Conservation (phyloP, 2,329 filamentous ascomycete species). For the Arthrobotrys megalospora region DNA sequence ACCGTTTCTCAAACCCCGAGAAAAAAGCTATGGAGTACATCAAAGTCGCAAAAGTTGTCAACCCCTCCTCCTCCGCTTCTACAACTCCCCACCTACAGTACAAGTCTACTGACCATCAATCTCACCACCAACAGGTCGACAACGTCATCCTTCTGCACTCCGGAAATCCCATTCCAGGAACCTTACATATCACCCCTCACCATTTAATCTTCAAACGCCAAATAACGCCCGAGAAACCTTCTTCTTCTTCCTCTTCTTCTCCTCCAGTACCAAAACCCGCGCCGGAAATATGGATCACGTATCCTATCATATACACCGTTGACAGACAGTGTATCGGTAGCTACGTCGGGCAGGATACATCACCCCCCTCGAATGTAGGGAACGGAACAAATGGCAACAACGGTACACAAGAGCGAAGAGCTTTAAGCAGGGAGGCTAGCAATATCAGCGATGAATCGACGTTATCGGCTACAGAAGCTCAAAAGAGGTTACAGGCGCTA, state of each 20-base stretch:
- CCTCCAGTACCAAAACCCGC: conserved; percentile 36
- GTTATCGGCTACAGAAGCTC: conserved; percentile 47
- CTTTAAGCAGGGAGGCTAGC: conserved; percentile 70
- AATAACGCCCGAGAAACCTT: conserved; percentile 33
- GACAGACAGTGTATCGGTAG: conserved; percentile 53
- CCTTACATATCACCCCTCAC: conserved; percentile 75
- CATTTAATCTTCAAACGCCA: conserved; percentile 70
- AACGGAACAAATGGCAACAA: conserved; percentile 78
- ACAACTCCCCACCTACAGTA: not conserved
- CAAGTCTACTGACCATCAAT: conserved; percentile 40
- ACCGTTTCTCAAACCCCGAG: not conserved
- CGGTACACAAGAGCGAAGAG: conserved; percentile 63
- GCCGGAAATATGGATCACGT: conserved; percentile 91
- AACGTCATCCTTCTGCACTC: conserved; percentile 75
- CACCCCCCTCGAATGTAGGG: conserved; percentile 64
- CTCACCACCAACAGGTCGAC: conserved; percentile 70
- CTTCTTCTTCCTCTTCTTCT: conserved; percentile 14
- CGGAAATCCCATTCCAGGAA: conserved; percentile 73
- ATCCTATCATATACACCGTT: conserved; percentile 88
- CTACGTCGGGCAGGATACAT: conserved; percentile 34
- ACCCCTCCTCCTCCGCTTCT: conserved; percentile 5
- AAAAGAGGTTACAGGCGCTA: conserved; percentile 51
- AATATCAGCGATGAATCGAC: conserved; percentile 72
- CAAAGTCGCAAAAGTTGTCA: conserved; percentile 63
- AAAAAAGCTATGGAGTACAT: conserved; percentile 63